Conservation (phyloP, 768 basidiomycete species). For the Neoboletus subvelutipes region DNA sequence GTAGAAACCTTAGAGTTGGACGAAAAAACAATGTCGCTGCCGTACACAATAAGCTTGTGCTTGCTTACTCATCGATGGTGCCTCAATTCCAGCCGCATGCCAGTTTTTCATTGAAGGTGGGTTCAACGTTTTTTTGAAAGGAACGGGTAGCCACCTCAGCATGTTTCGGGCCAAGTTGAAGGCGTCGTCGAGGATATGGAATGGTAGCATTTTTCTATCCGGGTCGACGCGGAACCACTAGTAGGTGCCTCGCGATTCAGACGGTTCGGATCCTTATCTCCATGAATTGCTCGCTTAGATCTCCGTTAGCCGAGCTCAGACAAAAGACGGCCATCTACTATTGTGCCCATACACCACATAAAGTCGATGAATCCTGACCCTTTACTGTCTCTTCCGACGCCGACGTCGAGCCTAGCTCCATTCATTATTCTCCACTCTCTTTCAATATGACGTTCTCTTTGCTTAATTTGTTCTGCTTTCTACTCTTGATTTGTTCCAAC, state of each 20-base stretch:
- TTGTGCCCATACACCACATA: slow-evolving; percentile 9
- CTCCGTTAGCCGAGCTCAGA: neutral
- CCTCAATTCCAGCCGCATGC: neutral
- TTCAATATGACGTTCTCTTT: slow-evolving; percentile 14
- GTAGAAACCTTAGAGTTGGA: neutral
- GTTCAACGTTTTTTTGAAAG: too few species aligned
- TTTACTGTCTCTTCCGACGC: neutral
- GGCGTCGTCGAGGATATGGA: too few species aligned
- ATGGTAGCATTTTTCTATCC: too few species aligned
- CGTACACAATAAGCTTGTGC: neutral
- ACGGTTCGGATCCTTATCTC: neutral
- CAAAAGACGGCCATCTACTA: neutral
- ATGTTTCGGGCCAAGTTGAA: too few species aligned
- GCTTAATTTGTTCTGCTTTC: neutral
- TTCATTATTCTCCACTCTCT: neutral
- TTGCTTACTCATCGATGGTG: neutral
- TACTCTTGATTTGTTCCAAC: slow-evolving; percentile 11
- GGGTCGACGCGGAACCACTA: too few species aligned
- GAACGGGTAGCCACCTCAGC: too few species aligned
- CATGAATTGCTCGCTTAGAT: neutral
- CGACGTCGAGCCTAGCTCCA: neutral
- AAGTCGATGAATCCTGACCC: neutral
- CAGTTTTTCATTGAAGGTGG: too few species aligned
- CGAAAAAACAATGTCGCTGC: neutral
- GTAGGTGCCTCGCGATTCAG: neutral